Conservation (phyloP, 2,329 filamentous ascomycete species). For the Cladophialophora yegresii region DNA sequence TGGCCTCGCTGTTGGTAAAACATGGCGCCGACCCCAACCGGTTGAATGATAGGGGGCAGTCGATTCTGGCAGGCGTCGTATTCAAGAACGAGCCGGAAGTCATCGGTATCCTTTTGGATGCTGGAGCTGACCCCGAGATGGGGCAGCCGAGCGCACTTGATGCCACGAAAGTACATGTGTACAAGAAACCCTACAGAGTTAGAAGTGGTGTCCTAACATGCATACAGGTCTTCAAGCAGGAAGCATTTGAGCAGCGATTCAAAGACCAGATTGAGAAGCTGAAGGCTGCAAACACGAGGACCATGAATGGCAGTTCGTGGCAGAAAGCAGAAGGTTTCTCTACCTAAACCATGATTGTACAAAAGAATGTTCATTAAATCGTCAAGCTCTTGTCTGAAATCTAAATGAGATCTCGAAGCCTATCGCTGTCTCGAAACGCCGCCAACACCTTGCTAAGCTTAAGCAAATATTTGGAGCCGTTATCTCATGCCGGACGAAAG, state of each 20-base stretch:
- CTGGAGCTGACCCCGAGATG: constrained; percentile 35
- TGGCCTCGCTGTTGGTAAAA: constrained; percentile 62
- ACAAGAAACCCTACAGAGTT: neutral
- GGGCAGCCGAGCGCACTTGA: constrained; percentile 36
- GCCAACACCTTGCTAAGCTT: constrained; percentile 32
- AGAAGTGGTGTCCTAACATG: neutral
- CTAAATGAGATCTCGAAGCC: neutral
- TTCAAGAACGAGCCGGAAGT: constrained; percentile 71
- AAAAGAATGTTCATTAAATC: neutral
- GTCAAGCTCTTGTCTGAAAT: neutral
- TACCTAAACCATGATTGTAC: neutral
- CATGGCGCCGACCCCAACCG: constrained; percentile 68
- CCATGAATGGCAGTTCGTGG: constrained; percentile 21
- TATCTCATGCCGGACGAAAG: neutral
- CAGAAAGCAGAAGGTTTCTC: neutral
- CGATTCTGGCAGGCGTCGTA: constrained; percentile 68
- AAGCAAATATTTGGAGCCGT: neutral
- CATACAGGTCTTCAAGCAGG: constrained; percentile 34
- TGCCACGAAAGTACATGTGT: constrained; percentile 31
- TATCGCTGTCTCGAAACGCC: constrained; percentile 5
- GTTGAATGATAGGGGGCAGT: constrained; percentile 69
- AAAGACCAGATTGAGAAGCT: constrained; percentile 33
- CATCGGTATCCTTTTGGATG: constrained; percentile 55
- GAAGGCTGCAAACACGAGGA: constrained; percentile 15
- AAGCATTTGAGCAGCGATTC: constrained; percentile 33